Evolutionary conservation across 2,329 filamentous ascomycete species (phyloP), one percentile per base, ranked within the genome.

Genomic region (Colletotrichum scovillei): DNA sequence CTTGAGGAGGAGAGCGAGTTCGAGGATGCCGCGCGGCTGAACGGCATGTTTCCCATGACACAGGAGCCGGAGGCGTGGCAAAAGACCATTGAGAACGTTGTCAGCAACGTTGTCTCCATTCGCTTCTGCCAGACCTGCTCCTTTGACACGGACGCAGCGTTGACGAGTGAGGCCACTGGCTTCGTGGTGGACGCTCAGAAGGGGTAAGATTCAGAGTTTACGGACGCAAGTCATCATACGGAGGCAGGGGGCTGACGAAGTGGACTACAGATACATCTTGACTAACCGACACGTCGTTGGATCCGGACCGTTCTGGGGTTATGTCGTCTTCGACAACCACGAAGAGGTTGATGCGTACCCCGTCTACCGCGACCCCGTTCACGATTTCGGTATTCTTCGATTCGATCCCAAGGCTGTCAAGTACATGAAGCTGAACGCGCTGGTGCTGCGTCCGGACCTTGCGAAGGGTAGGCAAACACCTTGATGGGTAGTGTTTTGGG

Each of bases 271-370:
- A 78, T 95, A 95, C 81, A 96, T 97, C 78, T 84, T 97, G 82
- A 97, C 94, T 12, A 97, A 97, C 82, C 90, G 94, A 72, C 97
- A 99, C 85, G 97, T 99, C 38, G 97, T 98, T 55, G 95, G 97
- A 76, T 90, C 97, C 0, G 97, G 97, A 0, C 97, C 97, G 1
- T 99, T 99, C 84, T 98, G 96, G 93, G 97, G 97, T 60, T 98
- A 97, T 85, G 95, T 94, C 81, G 95, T 99, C 77, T 99, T 99
- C 82, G 97, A 99, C 83, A 99, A 99, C 81, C 97, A 99, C 83
- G 97, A 99, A 77, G 89, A 97, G 87, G 97, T 97, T 78, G 97
- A 99, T 81, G 96, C 97, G 60, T 94, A 95, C 80, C 97, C 97
- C 9, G 95, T 99, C 63, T 99, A 99, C 85, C 95, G 97, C 79